Conservation (phyloP, 2,329 filamentous ascomycete species). For the Xylaria sp. region DNA sequence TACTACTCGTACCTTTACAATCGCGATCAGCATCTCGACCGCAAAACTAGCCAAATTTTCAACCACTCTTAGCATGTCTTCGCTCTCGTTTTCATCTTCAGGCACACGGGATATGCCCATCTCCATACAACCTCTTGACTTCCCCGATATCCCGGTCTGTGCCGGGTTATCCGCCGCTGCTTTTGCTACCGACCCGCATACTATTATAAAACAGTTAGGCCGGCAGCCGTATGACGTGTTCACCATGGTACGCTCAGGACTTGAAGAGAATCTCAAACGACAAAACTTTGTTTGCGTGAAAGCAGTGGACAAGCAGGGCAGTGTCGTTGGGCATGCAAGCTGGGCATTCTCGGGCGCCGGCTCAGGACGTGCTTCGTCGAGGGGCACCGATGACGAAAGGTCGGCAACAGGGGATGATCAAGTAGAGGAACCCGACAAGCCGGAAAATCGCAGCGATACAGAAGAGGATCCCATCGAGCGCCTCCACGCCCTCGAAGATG, state of each 20-base stretch:
- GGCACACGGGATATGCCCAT: too few relatives aligned
- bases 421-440: too few relatives aligned
- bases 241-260: constrained; percentile 11
- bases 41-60: too few relatives aligned
- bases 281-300: constrained; percentile 27
- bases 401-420: background rate
- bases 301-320: constrained; percentile 24
- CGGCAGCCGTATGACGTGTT: constrained; percentile 28
- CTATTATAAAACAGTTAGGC: constrained; percentile 28
- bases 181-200: constrained; percentile 28
- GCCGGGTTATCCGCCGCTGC: constrained; percentile 24
- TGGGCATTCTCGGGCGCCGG: constrained; percentile 23
- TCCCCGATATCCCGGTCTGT: constrained; percentile 21
- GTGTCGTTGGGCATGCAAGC: constrained; percentile 25
- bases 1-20: too few relatives aligned
- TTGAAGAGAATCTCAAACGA: constrained; percentile 16
- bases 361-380: constrained; percentile 8
- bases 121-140: constrained; percentile 25
- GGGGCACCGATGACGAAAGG: background rate
- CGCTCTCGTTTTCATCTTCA: too few relatives aligned
- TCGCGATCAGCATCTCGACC: too few relatives aligned
- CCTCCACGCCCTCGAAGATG: constrained; percentile 27
- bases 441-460: background rate
- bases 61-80: too few relatives aligned
- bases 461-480: constrained; percentile 20